These are phyloP conservation scores for Phylloporus sp. DNA, from an alignment of 768 basidiomycete genomes.

Conservation along the genomic window DNA sequence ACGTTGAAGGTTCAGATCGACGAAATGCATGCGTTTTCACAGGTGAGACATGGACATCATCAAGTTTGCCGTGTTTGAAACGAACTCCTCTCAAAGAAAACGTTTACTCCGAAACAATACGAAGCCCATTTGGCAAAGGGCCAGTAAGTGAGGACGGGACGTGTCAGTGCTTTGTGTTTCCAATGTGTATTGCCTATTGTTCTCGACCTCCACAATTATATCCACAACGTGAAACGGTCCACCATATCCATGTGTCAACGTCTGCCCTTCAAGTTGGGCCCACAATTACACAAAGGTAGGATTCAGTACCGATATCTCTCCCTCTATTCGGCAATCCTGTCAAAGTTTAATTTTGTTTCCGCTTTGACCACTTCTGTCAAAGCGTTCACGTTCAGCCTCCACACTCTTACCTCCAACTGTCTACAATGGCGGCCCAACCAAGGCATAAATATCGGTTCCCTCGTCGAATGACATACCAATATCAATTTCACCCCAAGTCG, in stretches of 20 bases:
- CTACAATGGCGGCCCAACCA: conserved; percentile 3
- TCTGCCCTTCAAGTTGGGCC: too few species aligned
- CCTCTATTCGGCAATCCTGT: neutral
- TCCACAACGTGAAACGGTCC: neutral
- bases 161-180: neutral
- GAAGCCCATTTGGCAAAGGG: conserved; percentile 41
- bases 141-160: conserved; percentile 1
- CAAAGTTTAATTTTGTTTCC: conserved; percentile 1
- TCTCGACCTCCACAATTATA: conserved; percentile 1
- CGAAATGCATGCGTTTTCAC: conserved; percentile 84
- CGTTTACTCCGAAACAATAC: conserved; percentile 66
- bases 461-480: neutral
- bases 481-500: neutral
- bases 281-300: neutral
- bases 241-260: conserved; percentile 3
- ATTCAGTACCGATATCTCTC: neutral
- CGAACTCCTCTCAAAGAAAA: conserved; percentile 47
- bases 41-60: conserved; percentile 42
- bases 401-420: neutral
- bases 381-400: neutral
- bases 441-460: conserved; percentile 9
- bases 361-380: conserved; percentile 7
- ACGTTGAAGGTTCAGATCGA: conserved; percentile 68
- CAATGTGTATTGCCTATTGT: neutral
- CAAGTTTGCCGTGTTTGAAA: neutral